Conservation (phyloP, 1,284 basidiomycete genomes). For the Prillingera fragicola region DNA sequence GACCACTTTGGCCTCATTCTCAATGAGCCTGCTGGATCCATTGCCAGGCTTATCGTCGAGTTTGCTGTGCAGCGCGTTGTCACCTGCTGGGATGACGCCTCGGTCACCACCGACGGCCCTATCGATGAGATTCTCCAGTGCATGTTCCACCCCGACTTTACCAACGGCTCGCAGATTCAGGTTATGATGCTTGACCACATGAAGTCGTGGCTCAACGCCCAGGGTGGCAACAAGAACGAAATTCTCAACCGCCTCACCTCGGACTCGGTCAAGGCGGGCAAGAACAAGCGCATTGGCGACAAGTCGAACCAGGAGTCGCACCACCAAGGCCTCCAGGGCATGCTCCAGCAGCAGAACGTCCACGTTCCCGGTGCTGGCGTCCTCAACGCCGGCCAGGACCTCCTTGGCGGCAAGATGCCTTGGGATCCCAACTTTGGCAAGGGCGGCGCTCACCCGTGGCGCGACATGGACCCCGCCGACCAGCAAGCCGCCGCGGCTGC, state of each 20-base stretch:
- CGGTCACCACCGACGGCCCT: conserved; percentile 57
- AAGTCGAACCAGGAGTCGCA: conserved; percentile 35
- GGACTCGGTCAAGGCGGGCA: conserved; percentile 63
- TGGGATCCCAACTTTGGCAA: conserved; percentile 46
- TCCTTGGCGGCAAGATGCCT: conserved; percentile 45
- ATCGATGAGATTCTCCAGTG: conserved; percentile 67
- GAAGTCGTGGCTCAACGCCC: conserved; percentile 54
- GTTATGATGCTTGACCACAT: conserved; percentile 61
- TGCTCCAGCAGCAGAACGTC: conserved; percentile 44
- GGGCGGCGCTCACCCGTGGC: conserved; percentile 45
- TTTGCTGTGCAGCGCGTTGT: conserved; percentile 55
- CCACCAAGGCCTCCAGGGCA: conserved; percentile 44
- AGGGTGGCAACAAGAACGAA: conserved; percentile 55
- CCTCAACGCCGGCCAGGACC: conserved; percentile 46
- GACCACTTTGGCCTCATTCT: conserved; percentile 42
- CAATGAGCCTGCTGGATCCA: conserved; percentile 63
- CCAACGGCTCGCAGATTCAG: conserved; percentile 64
- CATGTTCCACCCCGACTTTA: conserved; percentile 85
- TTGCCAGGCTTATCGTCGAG: conserved; percentile 63
- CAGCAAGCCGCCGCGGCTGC: neutral
- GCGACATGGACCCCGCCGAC: conserved; percentile 27
- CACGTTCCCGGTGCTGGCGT: conserved; percentile 43
- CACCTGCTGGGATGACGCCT: conserved; percentile 75
- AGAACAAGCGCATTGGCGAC: conserved; percentile 60
- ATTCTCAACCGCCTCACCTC: conserved; percentile 61